These are phyloP conservation scores for Nosema muscidifuracis DNA, from an alignment of 371 early-diverging fungal genomes.

Conservation along the genomic window DNA sequence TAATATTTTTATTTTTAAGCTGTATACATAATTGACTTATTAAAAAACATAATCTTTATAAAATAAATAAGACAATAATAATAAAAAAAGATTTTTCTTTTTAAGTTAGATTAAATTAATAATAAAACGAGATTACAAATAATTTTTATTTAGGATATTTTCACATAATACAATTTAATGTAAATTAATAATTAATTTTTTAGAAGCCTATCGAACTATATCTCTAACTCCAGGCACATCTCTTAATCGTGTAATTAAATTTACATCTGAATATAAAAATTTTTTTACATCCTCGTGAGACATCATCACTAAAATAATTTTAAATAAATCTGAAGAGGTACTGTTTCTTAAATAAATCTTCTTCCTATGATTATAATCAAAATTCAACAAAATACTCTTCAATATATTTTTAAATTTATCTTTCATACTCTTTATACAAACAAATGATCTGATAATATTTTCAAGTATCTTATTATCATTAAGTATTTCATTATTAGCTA, in stretches of 20 bases:
- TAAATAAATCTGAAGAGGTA: slow-evolving; percentile 2
- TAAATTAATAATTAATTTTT: no score
- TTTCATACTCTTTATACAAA: neutral
- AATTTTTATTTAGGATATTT: no score
- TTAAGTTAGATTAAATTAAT: no score
- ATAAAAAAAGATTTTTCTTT: no score
- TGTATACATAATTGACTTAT: no score
- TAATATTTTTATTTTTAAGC: no score
- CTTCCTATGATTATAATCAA: neutral
- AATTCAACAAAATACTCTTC: neutral
- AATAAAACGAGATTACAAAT: no score
- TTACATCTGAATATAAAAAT: neutral
- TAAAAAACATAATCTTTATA: no score
- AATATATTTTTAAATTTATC: neutral
- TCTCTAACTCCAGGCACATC: slow-evolving; percentile 8
- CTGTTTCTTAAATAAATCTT: neutral
- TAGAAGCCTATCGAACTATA: neutral
- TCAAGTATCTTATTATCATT: slow-evolving; percentile 6
- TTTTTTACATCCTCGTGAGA: neutral
- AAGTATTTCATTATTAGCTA: neutral
- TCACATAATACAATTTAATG: no score
- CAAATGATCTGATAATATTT: slow-evolving; percentile 6
- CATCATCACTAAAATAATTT: neutral
- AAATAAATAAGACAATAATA: no score
- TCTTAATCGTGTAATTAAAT: neutral